Conservation (phyloP, 139 green algal genomes). For the Picochlorum sp. region DNA sequence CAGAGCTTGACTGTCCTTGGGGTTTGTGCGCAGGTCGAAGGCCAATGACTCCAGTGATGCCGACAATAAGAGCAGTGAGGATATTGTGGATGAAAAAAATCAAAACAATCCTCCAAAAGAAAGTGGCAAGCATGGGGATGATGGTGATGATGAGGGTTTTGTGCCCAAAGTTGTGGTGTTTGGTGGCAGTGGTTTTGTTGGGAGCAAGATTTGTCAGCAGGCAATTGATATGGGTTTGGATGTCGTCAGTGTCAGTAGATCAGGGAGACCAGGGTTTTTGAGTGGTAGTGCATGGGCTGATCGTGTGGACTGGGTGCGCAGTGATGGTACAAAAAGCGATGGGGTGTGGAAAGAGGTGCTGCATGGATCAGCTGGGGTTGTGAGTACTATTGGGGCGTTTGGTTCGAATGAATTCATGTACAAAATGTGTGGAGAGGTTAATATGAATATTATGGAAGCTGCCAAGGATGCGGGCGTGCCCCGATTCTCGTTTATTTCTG, state of each 20-base stretch:
- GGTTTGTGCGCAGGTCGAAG: too few relatives aligned
- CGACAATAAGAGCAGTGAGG: too few relatives aligned
- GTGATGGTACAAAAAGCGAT: slow-evolving; percentile 34
- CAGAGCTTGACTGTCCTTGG: too few relatives aligned
- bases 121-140: too few relatives aligned
- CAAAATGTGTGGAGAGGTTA: slow-evolving; percentile 71
- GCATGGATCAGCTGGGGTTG: slow-evolving; percentile 46
- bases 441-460: slow-evolving; percentile 65
- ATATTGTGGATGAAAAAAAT: too few relatives aligned
- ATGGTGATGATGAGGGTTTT: background rate
- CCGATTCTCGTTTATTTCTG: slow-evolving; percentile 76
- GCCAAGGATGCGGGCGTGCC: slow-evolving; percentile 52
- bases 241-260: slow-evolving; percentile 65
- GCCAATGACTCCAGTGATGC: too few relatives aligned
- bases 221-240: slow-evolving; percentile 52
- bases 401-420: slow-evolving; percentile 72
- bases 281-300: slow-evolving; percentile 11
- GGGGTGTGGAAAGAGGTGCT: slow-evolving; percentile 30
- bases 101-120: too few relatives aligned
- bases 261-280: slow-evolving; percentile 36
- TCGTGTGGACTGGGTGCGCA: slow-evolving; percentile 10
- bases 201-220: slow-evolving; percentile 63
- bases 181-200: slow-evolving; percentile 83
- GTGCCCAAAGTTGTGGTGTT: slow-evolving; percentile 66
- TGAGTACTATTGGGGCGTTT: slow-evolving; percentile 77